Percentiles rank a stretch among this genome's conserved stretches.
Conservation (phyloP, 306 rosid genomes). For the Prunus padus region DNA sequence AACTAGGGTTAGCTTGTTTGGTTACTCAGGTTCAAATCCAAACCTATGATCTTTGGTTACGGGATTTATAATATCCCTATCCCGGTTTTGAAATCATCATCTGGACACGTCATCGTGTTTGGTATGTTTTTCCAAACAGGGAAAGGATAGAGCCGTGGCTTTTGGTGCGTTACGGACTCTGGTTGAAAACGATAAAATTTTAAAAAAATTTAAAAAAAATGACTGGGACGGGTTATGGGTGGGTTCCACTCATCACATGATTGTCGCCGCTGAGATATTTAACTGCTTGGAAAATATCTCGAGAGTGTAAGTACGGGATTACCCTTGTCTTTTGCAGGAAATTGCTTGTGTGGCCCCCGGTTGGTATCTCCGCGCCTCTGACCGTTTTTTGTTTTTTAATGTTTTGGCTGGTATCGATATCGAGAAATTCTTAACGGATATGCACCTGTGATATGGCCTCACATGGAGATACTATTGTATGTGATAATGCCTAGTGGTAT, state of each 20-base stretch:
- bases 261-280: background rate
- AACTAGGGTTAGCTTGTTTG: conserved; percentile 45
- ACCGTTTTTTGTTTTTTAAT: background rate
- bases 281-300: conserved; percentile 19
- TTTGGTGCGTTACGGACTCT: background rate
- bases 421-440: background rate
- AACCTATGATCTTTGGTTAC: conserved; percentile 24
- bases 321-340: background rate
- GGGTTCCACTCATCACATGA: conserved; percentile 1
- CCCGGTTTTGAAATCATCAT: background rate
- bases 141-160: background rate
- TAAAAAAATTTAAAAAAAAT: no score
- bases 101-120: background rate
- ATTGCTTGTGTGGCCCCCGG: background rate
- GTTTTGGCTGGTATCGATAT: background rate
- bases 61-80: background rate
- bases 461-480: no score
- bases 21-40: background rate
- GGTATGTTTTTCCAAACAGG: background rate
- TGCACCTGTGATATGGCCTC: background rate
- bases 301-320: background rate
- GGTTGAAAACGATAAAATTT: conserved; percentile 1
- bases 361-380: background rate
- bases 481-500: no score
- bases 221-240: background rate